Conservation (phyloP, 2,329 filamentous ascomycete species). For the Aphanocladium album region DNA sequence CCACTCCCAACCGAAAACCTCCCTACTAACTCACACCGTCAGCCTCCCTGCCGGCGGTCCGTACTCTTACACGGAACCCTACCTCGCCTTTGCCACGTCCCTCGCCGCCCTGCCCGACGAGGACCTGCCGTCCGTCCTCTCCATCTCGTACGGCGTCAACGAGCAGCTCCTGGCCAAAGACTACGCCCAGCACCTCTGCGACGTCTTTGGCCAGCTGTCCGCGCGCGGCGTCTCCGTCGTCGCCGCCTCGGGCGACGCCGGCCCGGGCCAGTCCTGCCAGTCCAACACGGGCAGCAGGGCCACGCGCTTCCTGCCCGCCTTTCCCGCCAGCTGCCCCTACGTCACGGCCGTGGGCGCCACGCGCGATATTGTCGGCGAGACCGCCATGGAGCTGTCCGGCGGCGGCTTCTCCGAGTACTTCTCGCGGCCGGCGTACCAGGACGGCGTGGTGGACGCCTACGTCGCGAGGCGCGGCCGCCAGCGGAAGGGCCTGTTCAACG, state of each 20-base stretch:
- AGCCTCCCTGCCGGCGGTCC: constrained; percentile 17
- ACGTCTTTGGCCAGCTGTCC: constrained; percentile 60
- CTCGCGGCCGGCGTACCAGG: constrained; percentile 38
- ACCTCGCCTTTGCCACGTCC: constrained; percentile 57
- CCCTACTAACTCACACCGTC: too few species aligned
- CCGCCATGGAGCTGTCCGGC: constrained; percentile 46
- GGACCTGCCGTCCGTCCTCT: constrained; percentile 57
- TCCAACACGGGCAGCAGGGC: constrained; percentile 32
- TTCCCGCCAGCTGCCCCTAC: constrained; percentile 48
- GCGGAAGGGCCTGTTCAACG: constrained; percentile 45
- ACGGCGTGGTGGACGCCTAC: constrained; percentile 42
- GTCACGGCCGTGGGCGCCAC: constrained; percentile 60
- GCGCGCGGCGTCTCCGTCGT: constrained; percentile 63
- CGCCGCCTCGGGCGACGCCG: constrained; percentile 56
- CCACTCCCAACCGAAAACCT: too few species aligned
- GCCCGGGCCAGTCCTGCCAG: constrained; percentile 31
- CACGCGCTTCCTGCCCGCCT: constrained; percentile 29
- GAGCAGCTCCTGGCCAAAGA: constrained; percentile 57
- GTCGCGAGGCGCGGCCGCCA: constrained; percentile 37
- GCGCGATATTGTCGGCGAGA: constrained; percentile 42
- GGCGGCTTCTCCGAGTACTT: constrained; percentile 48
- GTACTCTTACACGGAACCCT: constrained; percentile 55
- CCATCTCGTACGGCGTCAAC: constrained; percentile 66
- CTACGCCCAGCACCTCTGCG: constrained; percentile 49
- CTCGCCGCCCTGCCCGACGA: constrained; percentile 49